These are phyloP conservation scores for Dictyostelium purpureum DNA, from an alignment of 78 protist species.

Conservation along the genomic window DNA sequence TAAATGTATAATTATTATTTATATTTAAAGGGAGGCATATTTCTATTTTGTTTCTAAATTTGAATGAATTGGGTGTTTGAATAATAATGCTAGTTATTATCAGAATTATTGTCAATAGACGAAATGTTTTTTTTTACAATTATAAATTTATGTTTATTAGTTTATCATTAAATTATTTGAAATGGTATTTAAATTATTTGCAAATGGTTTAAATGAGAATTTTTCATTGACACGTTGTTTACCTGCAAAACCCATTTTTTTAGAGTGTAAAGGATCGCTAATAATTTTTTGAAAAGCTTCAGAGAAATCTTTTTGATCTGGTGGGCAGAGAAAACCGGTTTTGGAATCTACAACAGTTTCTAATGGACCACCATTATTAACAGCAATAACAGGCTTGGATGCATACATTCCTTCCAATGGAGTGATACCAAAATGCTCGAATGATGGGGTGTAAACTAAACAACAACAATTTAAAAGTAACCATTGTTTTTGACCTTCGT, in stretches of 20 bases:
- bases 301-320: conserved; percentile 1
- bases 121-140: neutral
- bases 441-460: conserved; percentile 96
- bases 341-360: conserved; percentile 85
- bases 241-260: conserved; percentile 35
- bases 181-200: conserved; percentile 22
- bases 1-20: too few relatives aligned
- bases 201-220: conserved; percentile 42
- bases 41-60: too few relatives aligned
- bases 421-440: conserved; percentile 99
- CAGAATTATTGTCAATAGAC: too few relatives aligned
- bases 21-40: too few relatives aligned
- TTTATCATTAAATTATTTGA: neutral
- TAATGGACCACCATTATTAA: conserved; percentile 94
- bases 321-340: conserved; percentile 86
- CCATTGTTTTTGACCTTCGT: conserved; percentile 63
- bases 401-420: conserved; percentile 95
- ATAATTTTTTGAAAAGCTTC: conserved; percentile 16
- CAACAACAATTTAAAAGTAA: conserved; percentile 59
- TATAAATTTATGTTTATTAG: neutral
- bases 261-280: neutral
- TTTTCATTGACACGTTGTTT: conserved; percentile 35
- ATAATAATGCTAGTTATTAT: too few relatives aligned
- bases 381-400: conserved; percentile 91
- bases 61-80: too few relatives aligned